These are phyloP conservation scores for Mycena galericulata DNA, from an alignment of 768 basidiomycete genomes.

Conservation along the genomic window DNA sequence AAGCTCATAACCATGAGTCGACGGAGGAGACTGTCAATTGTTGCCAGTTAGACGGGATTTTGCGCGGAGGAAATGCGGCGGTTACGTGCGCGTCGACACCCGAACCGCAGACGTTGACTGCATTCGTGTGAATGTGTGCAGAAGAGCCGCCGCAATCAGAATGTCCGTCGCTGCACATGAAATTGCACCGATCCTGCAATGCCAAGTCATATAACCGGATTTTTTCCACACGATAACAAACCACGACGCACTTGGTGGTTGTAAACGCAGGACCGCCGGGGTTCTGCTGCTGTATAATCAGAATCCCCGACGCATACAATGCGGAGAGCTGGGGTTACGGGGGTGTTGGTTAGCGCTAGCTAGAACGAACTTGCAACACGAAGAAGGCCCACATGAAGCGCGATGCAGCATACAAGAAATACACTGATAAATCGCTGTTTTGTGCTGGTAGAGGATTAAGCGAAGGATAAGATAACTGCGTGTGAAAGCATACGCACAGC, in stretches of 20 bases:
- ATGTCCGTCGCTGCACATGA: constrained; percentile 11
- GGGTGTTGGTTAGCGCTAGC: background rate
- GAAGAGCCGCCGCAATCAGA: background rate
- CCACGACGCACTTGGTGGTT: background rate
- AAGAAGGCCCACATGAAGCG: constrained; percentile 9
- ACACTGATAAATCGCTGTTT: constrained; percentile 1
- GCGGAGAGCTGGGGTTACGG: background rate
- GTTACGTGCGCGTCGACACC: background rate
- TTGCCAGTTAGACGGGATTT: background rate
- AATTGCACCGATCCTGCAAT: constrained; percentile 1
- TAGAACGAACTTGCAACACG: background rate
- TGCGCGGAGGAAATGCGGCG: background rate
- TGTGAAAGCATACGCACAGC: background rate
- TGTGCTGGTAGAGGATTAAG: background rate
- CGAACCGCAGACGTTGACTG: background rate
- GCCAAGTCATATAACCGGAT: background rate
- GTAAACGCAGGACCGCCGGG: background rate
- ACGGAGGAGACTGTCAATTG: constrained; percentile 1
- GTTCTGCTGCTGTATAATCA: background rate
- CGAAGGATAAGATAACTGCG: too few species aligned
- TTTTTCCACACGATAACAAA: background rate
- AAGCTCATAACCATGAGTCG: background rate
- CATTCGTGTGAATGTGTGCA: background rate
- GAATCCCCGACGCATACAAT: background rate
- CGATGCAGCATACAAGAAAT: constrained; percentile 10